These are phyloP conservation scores for Austropuccinia psidii DNA, from an alignment of 1,284 basidiomycete species.

Conservation along the genomic window DNA sequence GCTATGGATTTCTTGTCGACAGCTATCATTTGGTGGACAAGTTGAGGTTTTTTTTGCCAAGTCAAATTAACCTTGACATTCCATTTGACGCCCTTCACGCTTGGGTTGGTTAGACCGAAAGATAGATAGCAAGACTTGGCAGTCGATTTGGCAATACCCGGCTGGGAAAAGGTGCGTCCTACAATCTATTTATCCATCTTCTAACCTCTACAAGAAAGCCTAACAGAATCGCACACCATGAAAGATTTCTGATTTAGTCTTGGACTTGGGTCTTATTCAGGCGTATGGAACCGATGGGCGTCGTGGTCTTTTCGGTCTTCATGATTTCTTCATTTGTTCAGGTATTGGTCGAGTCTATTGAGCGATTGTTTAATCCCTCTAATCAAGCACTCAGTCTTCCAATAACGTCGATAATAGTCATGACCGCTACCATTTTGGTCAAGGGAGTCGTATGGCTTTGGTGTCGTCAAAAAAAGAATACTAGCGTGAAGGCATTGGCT, in stretches of 20 bases:
- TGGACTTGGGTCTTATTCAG: slow-evolving; percentile 37
- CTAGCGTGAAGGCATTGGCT: slow-evolving; percentile 48
- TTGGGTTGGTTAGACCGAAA: slow-evolving; percentile 4
- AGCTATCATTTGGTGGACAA: slow-evolving; percentile 42
- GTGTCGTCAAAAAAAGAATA: slow-evolving; percentile 48
- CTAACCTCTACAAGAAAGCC: background rate
- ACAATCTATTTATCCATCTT: slow-evolving; percentile 38
- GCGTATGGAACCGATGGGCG: slow-evolving; percentile 43
- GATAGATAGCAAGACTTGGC: slow-evolving; percentile 31
- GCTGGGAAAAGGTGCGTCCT: slow-evolving; percentile 5
- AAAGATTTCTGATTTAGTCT: background rate
- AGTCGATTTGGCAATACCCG: slow-evolving; percentile 29
- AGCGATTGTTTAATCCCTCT: slow-evolving; percentile 43
- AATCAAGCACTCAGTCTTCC: slow-evolving; percentile 41
- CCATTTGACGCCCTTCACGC: background rate
- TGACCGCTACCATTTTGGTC: slow-evolving; percentile 54
- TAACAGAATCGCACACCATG: background rate
- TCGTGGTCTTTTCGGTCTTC: slow-evolving; percentile 54
- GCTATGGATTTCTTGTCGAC: slow-evolving; percentile 55
- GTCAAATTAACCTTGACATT: slow-evolving; percentile 40
- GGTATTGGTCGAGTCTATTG: slow-evolving; percentile 52
- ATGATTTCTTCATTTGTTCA: slow-evolving; percentile 54
- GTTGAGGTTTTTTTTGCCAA: slow-evolving; percentile 25
- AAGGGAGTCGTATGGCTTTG: slow-evolving; percentile 52
- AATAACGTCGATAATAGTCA: slow-evolving; percentile 47